These are phyloP conservation scores for Amorphotheca resinae DNA, from an alignment of 495 filamentous ascomycete species.

Conservation along the genomic window DNA sequence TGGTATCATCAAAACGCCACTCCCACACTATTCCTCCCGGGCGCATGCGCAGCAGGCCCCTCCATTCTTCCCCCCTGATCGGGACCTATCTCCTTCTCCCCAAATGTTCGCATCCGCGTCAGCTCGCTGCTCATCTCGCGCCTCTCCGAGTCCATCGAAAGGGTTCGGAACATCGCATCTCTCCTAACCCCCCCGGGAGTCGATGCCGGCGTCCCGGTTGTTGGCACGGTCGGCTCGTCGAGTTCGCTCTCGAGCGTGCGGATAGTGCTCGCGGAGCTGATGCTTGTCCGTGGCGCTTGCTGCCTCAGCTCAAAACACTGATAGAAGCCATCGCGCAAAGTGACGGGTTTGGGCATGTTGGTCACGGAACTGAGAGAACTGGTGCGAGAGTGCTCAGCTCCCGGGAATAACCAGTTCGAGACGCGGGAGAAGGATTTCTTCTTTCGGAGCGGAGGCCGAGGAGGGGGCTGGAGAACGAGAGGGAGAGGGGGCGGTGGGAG, in stretches of 20 bases:
- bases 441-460: conserved; percentile 27
- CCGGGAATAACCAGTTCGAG: conserved; percentile 40
- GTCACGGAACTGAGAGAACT: conserved; percentile 33
- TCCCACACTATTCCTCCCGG: conserved; percentile 31
- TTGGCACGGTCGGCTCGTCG: conserved; percentile 29
- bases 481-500: conserved; percentile 39
- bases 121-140: conserved; percentile 22
- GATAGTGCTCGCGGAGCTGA: conserved; percentile 28
- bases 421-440: conserved; percentile 46
- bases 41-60: conserved; percentile 3
- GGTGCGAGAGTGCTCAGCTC: conserved; percentile 18
- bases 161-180: conserved; percentile 20
- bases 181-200: conserved; percentile 22
- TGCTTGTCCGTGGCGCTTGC: conserved; percentile 19
- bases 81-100: conserved; percentile 12
- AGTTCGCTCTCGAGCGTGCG: conserved; percentile 30
- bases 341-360: conserved; percentile 35
- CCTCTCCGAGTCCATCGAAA: conserved; percentile 18
- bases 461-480: conserved; percentile 32
- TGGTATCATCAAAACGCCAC: conserved; percentile 30
- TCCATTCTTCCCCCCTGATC: conserved; percentile 6
- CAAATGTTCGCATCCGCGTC: conserved; percentile 21
- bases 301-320: conserved; percentile 30
- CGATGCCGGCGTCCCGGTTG: conserved; percentile 27
- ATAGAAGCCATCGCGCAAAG: conserved; percentile 38